These are phyloP conservation scores for Heterobasidion annosum DNA, from an alignment of 1,284 basidiomycete species.

Conservation along the genomic window DNA sequence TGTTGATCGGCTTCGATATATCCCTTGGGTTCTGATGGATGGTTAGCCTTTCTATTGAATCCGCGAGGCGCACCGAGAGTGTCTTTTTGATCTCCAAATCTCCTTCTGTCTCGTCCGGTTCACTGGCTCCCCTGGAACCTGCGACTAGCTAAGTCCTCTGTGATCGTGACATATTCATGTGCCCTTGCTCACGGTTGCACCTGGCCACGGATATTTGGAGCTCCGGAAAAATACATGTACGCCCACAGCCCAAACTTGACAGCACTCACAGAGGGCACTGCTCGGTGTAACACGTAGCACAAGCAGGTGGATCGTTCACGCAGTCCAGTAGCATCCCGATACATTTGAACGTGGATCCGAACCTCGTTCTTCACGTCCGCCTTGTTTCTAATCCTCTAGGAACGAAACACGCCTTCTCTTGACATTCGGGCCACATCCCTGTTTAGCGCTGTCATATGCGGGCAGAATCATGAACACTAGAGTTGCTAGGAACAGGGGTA, in stretches of 20 bases:
- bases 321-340: too few species aligned
- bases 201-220: not conserved
- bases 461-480: not conserved
- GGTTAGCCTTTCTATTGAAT: conserved; percentile 2
- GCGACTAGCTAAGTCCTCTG: not conserved
- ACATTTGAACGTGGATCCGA: too few species aligned
- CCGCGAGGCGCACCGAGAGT: not conserved
- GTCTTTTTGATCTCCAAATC: not conserved
- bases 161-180: not conserved
- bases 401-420: not conserved
- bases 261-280: not conserved
- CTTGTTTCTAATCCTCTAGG: not conserved
- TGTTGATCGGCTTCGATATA: not conserved
- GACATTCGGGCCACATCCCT: not conserved
- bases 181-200: too few species aligned
- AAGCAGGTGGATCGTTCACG: too few species aligned
- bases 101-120: not conserved
- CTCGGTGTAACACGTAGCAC: not conserved
- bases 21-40: conserved; percentile 2
- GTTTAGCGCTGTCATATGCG: not conserved
- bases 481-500: not conserved
- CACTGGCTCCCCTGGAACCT: not conserved
- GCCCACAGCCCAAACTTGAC: not conserved
- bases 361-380: too few species aligned
- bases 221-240: not conserved